phyloP scores from a whole-genome alignment of 1,284 basidiomycete species.

The Sanghuangporus sanghuang region DNA sequence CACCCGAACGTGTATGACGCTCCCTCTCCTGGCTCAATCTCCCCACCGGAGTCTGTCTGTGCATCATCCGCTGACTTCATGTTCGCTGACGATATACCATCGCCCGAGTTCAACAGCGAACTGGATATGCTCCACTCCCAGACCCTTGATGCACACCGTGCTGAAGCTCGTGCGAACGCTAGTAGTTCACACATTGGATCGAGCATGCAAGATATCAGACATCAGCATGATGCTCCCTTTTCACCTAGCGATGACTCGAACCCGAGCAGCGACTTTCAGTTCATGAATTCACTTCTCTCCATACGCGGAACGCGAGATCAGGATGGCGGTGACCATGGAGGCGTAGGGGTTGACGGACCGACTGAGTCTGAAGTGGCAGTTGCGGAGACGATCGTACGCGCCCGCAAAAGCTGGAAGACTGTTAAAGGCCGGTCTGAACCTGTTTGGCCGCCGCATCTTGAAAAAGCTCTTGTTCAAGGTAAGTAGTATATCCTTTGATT shows the following conservation, averaged over 20 bases:
- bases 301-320: background rate
- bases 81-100: background rate
- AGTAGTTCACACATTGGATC: background rate
- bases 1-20: background rate
- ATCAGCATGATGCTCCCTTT: background rate
- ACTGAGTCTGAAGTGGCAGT: slow-evolving; percentile 26
- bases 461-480: slow-evolving; percentile 73
- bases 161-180: background rate
- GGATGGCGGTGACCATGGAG: background rate
- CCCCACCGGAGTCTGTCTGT: background rate
- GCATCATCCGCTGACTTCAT: background rate
- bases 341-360: background rate
- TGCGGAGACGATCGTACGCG: slow-evolving; percentile 58
- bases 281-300: background rate
- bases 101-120: background rate
- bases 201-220: background rate
- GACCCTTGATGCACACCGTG: background rate
- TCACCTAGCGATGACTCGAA: background rate
- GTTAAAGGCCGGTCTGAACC: slow-evolving; percentile 59
- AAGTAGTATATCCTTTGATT: slow-evolving; percentile 12
- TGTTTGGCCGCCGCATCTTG: slow-evolving; percentile 72
- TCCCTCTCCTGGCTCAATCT: background rate
- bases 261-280: background rate
- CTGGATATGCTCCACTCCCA: background rate
- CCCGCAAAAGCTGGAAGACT: slow-evolving; percentile 71